Conservation (phyloP, 192 early-diverging fungal species). For the Linnemannia zychae region DNA sequence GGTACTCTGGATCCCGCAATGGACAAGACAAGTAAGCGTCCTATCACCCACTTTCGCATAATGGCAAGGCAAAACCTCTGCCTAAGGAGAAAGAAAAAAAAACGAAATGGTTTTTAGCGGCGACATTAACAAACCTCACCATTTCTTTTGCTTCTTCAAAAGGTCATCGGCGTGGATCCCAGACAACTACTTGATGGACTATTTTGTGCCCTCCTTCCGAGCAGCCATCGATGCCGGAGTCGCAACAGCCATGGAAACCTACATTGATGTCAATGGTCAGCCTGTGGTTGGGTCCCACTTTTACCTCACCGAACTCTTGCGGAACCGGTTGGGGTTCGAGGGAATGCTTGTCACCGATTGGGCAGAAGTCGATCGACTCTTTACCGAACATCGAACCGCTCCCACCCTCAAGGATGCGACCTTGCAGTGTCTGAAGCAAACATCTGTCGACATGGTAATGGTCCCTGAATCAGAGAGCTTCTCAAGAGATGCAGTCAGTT, state of each 20-base stretch:
- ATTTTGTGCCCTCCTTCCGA: constrained; percentile 72
- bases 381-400: constrained; percentile 60
- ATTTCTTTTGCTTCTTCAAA: not conserved
- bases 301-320: constrained; percentile 66
- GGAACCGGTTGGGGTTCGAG: constrained; percentile 66
- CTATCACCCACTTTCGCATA: too few species aligned
- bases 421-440: constrained; percentile 56
- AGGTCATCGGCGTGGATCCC: constrained; percentile 61
- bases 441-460: constrained; percentile 75
- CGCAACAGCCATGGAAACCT: constrained; percentile 75
- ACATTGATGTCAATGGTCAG: constrained; percentile 72
- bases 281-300: constrained; percentile 67
- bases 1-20: constrained; percentile 70
- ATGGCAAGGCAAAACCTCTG: too few species aligned
- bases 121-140: not conserved
- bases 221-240: constrained; percentile 70
- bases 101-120: not conserved
- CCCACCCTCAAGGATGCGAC: constrained; percentile 60
- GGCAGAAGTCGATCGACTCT: constrained; percentile 69
- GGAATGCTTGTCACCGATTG: constrained; percentile 75
- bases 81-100: not conserved
- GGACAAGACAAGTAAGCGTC: constrained; percentile 53
- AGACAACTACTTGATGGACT: constrained; percentile 69
- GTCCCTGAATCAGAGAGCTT: constrained; percentile 71
- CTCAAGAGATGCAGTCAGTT: constrained; percentile 39